These are phyloP conservation scores for Gymnopus androsaceus DNA, from an alignment of 1,284 basidiomycete species.

Conservation along the genomic window DNA sequence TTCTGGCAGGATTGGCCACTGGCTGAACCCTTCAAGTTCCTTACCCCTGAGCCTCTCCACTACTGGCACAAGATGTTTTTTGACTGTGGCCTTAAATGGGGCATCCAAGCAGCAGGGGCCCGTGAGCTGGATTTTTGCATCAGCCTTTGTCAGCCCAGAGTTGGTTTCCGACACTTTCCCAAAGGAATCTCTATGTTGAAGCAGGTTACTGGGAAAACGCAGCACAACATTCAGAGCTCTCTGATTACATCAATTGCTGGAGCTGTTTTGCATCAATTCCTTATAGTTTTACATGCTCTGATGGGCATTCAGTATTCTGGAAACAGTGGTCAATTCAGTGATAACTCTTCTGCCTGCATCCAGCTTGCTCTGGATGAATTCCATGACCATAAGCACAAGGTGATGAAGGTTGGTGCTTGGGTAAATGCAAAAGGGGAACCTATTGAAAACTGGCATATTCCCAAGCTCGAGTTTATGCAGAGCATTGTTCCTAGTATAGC, in stretches of 20 bases:
- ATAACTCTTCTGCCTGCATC: constrained; percentile 19
- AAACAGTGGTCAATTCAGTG: constrained; percentile 25
- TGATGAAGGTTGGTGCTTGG: constrained; percentile 25
- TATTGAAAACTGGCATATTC: constrained; percentile 14
- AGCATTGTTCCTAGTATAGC: constrained; percentile 19
- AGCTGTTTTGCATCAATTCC: constrained; percentile 23
- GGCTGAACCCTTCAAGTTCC: constrained; percentile 28
- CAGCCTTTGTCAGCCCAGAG: constrained; percentile 21
- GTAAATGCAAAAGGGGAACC: background rate
- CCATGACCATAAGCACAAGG: constrained; percentile 27
- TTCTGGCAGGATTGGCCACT: constrained; percentile 32
- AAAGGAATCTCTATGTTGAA: constrained; percentile 31
- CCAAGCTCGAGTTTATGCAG: constrained; percentile 22
- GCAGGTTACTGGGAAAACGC: constrained; percentile 30
- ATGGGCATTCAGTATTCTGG: constrained; percentile 35
- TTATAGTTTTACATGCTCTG: constrained; percentile 28
- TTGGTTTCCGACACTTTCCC: constrained; percentile 26
- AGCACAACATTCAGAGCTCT: constrained; percentile 29
- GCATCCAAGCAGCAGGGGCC: constrained; percentile 23
- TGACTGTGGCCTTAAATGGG: constrained; percentile 33
- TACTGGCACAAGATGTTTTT: constrained; percentile 33
- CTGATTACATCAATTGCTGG: constrained; percentile 31
- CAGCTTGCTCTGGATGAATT: constrained; percentile 25
- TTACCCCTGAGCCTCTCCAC: constrained; percentile 32
- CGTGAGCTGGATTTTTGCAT: constrained; percentile 32